Base-by-base conservation (phyloP, 2,329 filamentous ascomycete species). In the Amesomyces nigricolor region DNA sequence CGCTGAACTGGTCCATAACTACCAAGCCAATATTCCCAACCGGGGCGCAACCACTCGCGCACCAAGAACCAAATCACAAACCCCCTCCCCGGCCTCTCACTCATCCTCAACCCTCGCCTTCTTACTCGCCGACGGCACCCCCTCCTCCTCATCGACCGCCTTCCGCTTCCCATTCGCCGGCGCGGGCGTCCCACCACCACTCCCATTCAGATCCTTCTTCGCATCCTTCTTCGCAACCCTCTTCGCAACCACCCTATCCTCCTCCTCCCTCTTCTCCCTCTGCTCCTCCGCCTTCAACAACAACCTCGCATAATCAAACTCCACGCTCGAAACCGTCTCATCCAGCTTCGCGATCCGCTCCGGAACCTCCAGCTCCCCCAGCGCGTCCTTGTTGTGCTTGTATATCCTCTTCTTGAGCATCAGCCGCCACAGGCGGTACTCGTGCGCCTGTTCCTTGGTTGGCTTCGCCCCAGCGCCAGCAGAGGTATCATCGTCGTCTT, bases 401-500 rank as follows among this genome's bases (percentile, higher is more conserved):
- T 88, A 91, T 4, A 95, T 74, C 37, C 89, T 76, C 64, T 88
- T 81, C 72, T 94, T 94, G n/a, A 86, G 82, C 42, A 89, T 75
- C 22, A 92, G 70, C 30, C 85, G 76, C 87, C 88, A 95, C 44
- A 89, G 78, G 59, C 78, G 80, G 67, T 87, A 88, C 49, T 79
- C 75, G 26, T 85, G 77, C 61, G 83, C 78, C 61, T 87, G 79
- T 44, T 75, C 75, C 54, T 79, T 78, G 3, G 78, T 78, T 0
- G 78, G 74, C 54, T 79, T 78, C 2, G 77, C 78, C 1, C 22
- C 22, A 0, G 78, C 57, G 47, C 61, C 62, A 16, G 40, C 61
- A n/a, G 47, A 55, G 29, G 49, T 40, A 35, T 73, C 64, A 66
- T 73, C 44, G 67, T 70, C 63, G 14, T 59, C 70, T 67, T 66